A percentile compares a stretch with the other conserved stretches of the same genome.
Conservation (phyloP, 441 rosid species). For the Populus hybrid region DNA sequence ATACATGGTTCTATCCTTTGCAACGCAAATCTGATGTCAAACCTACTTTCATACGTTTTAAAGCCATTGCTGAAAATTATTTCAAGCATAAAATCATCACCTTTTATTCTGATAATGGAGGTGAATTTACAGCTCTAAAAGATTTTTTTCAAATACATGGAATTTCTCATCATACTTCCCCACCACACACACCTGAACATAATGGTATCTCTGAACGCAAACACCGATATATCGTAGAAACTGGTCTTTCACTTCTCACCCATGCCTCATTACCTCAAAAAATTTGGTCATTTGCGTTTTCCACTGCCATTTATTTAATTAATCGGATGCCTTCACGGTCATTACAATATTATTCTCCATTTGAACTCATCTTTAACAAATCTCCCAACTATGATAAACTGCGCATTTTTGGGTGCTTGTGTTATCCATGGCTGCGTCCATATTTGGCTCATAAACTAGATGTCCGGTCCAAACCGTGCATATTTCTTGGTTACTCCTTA, state of each 20-base stretch:
- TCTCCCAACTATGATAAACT: not conserved
- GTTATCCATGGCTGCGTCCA: not conserved
- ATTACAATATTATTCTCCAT: not conserved
- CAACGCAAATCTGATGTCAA: not conserved
- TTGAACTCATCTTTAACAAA: not conserved
- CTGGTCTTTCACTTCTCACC: not conserved
- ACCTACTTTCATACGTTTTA: not conserved
- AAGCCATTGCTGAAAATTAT: not conserved
- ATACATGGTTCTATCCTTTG: not conserved
- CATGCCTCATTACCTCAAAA: not conserved
- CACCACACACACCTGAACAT: not conserved
- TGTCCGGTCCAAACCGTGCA: not conserved
- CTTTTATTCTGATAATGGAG: not conserved
- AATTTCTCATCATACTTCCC: not conserved
- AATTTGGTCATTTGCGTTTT: not conserved
- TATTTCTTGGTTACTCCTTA: slow-evolving; percentile 1
- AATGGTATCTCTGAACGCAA: not conserved
- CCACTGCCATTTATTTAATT: not conserved
- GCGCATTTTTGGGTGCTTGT: not conserved
- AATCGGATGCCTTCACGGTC: not conserved
- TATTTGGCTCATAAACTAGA: not conserved
- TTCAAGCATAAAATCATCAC: not conserved
- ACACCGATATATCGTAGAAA: not conserved
- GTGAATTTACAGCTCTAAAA: not conserved
- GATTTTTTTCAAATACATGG: not conserved